These are phyloP conservation scores for Cokeromyces recurvatus DNA, from an alignment of 371 early-diverging fungal species.

Conservation along the genomic window DNA sequence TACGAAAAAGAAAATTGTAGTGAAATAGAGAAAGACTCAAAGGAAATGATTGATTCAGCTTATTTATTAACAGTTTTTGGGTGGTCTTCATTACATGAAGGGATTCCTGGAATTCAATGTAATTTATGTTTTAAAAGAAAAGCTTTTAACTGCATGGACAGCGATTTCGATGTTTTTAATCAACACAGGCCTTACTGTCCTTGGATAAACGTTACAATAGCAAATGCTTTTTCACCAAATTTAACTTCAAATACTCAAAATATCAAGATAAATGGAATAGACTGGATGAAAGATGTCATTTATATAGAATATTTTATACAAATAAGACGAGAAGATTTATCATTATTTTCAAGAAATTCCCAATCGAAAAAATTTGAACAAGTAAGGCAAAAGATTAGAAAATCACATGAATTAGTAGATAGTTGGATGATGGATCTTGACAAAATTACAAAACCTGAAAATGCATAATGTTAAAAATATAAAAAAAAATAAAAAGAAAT, in stretches of 20 bases:
- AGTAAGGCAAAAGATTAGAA: neutral
- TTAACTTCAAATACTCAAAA: neutral
- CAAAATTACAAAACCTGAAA: too few species aligned
- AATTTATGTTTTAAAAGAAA: constrained; percentile 7
- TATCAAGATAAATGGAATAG: constrained; percentile 1
- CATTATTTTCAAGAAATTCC: neutral
- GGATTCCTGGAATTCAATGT: constrained; percentile 5
- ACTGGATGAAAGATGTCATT: constrained; percentile 13
- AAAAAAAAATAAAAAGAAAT: too few species aligned
- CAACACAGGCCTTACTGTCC: constrained; percentile 13
- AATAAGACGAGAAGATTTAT: neutral
- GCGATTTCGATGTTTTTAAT: neutral
- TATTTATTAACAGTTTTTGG: constrained; percentile 15
- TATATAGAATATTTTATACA: constrained; percentile 3
- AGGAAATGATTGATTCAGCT: neutral
- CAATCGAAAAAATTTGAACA: neutral
- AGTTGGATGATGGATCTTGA: too few species aligned
- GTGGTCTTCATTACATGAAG: constrained; percentile 3
- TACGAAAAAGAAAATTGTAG: neutral
- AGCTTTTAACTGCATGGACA: neutral
- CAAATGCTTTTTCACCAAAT: neutral
- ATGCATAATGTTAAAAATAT: too few species aligned
- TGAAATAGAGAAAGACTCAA: neutral
- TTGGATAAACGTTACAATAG: constrained; percentile 7
- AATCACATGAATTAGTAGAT: too few species aligned